Percentiles rank a stretch among this genome's conserved stretches.
Conservation (phyloP, 805 yeast species). For the Vanderwaltozyma polyspora region DNA sequence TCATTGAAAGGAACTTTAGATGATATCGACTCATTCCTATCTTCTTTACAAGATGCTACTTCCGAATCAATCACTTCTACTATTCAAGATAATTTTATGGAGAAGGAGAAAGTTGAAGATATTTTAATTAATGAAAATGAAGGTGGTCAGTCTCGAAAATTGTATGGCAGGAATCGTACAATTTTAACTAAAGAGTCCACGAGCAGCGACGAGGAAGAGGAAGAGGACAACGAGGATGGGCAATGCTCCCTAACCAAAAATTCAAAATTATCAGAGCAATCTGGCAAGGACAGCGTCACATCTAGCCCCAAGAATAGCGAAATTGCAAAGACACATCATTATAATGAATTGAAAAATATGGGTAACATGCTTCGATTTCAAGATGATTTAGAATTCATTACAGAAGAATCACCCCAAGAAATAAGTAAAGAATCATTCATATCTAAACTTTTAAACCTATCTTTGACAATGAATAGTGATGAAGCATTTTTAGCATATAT, state of each 20-base stretch:
- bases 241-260: background rate
- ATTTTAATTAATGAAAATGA: background rate
- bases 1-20: constrained; percentile 6
- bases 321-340: constrained; percentile 9
- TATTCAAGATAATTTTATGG: background rate
- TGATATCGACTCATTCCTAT: constrained; percentile 7
- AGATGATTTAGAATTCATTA: constrained; percentile 29
- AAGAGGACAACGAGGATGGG: constrained; percentile 1
- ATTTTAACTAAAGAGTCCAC: constrained; percentile 8
- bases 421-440: constrained; percentile 2
- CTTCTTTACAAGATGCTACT: constrained; percentile 5
- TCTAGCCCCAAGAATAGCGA: background rate
- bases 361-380: constrained; percentile 27
- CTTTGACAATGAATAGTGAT: constrained; percentile 12
- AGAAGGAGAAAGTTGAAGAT: background rate
- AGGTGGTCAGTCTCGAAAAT: background rate
- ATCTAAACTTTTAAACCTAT: constrained; percentile 16
- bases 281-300: background rate
- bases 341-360: constrained; percentile 20
- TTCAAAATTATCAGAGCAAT: background rate
- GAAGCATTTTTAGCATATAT: constrained; percentile 10
- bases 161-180: constrained; percentile 17
- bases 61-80: constrained; percentile 4
- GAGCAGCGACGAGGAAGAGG: constrained; percentile 9
- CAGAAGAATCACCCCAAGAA: constrained; percentile 8